Percentiles rank a stretch among this genome's conserved stretches.
Conservation (phyloP, 192 early-diverging fungal species). For the Coemansia sp. region DNA sequence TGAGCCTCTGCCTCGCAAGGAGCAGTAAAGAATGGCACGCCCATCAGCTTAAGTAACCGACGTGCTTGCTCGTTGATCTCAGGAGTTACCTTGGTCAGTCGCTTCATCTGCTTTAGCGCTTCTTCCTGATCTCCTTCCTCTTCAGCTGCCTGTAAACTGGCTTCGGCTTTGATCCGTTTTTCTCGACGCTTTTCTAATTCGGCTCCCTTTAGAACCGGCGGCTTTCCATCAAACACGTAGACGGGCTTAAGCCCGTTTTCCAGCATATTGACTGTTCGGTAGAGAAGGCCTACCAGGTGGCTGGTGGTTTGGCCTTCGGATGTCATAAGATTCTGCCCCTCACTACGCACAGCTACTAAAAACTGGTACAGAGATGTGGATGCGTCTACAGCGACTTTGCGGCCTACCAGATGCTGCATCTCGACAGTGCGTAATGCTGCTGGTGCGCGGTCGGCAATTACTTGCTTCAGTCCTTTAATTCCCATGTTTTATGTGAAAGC, state of each 20-base stretch:
- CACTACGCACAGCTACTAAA: constrained; percentile 91
- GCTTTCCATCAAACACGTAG: constrained; percentile 99
- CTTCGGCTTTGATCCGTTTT: constrained; percentile 67
- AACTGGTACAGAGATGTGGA: constrained; percentile 99
- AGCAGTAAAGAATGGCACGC: constrained; percentile 89
- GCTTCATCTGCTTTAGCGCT: constrained; percentile 79
- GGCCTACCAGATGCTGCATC: constrained; percentile 86
- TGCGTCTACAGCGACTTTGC: constrained; percentile 96
- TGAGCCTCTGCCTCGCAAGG: constrained; percentile 98
- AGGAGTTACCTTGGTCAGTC: constrained; percentile 87
- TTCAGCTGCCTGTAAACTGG: constrained; percentile 66
- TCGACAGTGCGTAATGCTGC: constrained; percentile 76
- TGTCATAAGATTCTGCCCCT: constrained; percentile 87
- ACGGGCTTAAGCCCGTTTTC: constrained; percentile 95
- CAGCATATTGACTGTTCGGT: constrained; percentile 94
- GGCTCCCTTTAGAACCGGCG: constrained; percentile 85
- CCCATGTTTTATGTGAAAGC: constrained; percentile 54
- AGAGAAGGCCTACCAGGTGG: constrained; percentile 95
- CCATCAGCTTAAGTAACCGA: constrained; percentile 83
- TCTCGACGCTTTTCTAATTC: constrained; percentile 79
- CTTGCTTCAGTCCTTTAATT: constrained; percentile 84
- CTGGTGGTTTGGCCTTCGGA: constrained; percentile 91
- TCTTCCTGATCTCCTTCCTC: constrained; percentile 76
- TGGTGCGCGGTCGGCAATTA: constrained; percentile 91
- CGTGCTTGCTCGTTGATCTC: constrained; percentile 94